Base-by-base conservation (phyloP, 306 rosid genomes). In the Cercis canadensis region DNA sequence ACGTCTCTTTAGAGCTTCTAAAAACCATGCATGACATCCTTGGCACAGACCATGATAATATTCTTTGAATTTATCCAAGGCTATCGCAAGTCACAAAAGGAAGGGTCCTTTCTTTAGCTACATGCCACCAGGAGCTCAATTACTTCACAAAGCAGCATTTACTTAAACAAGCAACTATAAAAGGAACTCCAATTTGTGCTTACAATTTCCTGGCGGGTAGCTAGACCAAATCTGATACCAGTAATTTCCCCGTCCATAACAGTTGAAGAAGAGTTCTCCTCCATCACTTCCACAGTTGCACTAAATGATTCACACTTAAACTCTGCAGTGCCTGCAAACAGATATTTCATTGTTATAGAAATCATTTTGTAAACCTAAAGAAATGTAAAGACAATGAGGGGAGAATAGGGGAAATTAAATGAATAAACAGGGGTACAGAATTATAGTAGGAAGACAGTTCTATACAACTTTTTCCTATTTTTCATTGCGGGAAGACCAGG, bases 161-260 rank as follows among this genome's bases (percentile, higher is more conserved):
- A 49, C 49, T 16, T 55, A 44, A 56, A 60, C 21, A 60, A 61
- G 32, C 47, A 65, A 24, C 37, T n/a, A 8, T 67, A 70, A 57
- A 17, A 50, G 53, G 17, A 29, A 69, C 43, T 59, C 37, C 57
- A 62, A 71, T 61, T 57, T 56, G 54, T 49, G 71, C 97, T 87
- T 78, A 92, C 97, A 51, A 92, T 89, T 82, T 92, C 97, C 6
- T 80, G 79, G 52, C 69, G 85, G 17, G 85, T 87, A 60, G 97
- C 97, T 82, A 92, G 72, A 52, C 87, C 78, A 52, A 92, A 92
- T 65, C 60, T 75, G 74, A 92, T 89, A 7, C 96, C 92, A 53
- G 63, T 47, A 3, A 89, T 73, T 65, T 82, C 84, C 53, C 84
- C 96, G n/a, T 92, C 90, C 44, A 80, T 58, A 78, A 85, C 51